Evolutionary conservation across 345 rosid genomes (phyloP), one percentile per base, ranked within the genome.

Genomic region (Arabidopsis suecica): DNA sequence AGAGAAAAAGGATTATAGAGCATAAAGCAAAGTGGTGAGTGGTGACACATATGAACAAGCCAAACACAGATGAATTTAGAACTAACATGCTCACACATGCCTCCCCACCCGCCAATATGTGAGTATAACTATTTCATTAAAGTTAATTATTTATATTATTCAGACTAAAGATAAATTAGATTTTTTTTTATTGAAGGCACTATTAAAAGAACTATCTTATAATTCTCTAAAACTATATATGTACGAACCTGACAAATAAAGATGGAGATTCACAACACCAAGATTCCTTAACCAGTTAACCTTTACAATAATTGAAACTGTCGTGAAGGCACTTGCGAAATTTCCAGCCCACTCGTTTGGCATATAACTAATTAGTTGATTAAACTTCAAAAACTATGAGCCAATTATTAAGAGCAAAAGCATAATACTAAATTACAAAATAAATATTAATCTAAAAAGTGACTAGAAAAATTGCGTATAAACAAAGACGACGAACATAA

Each of bases 41-140:
- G 65, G 75, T 69, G 58, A 5, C 56, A 65, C 55, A 56, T 44
- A 61, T 61, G 65, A 60, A 49, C 68, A 38, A 58, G 32, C 68
- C 34, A 49, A 61, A 41, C 56, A 42, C 63, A 51, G 4, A 49
- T 60, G 0, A 69, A 54, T 34, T 60, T 69, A 62, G 25, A 55
- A 54, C 70, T 62, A 76, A 70, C 80, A 77, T 70, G 80, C 53
- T 77, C 76, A 70, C 75, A 76, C 80, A 76, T 76, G 79, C 59
- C 14, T 41, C 47, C 69, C 79, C 56, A 51, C 65, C 65, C 32
- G 32, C 49, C 14, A 22, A 48, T 69, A 42, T 61, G 49, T 14
- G 16, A 48, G 32, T 50, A 7, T 8, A 13, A n/a, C 14, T 60
- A 53, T 23, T 47, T 68, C 23, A 38, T 23, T 16, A 68, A 54